Percentiles rank a stretch among this genome's conserved stretches.
These are phyloP conservation scores for Eucalyptus brandiana DNA, from an alignment of 345 rosid genomes.

Conservation along the genomic window DNA sequence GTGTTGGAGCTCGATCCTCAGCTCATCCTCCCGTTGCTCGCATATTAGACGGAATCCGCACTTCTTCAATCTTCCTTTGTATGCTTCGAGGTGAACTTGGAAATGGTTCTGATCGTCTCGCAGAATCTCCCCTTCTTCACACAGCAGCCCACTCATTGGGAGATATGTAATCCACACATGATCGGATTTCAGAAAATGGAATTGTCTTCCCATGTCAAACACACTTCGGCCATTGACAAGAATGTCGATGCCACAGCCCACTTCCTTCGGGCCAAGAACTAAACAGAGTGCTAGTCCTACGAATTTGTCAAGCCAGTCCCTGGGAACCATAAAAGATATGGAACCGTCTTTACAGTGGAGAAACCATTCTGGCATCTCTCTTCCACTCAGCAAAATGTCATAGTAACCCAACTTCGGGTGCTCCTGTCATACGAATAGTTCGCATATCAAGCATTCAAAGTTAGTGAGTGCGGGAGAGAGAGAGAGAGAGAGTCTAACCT, in stretches of 20 bases:
- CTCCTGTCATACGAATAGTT: not conserved
- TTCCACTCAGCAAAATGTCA: not conserved
- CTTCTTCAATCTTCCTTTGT: not conserved
- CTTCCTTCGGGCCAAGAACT: not conserved
- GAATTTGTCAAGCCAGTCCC: not conserved
- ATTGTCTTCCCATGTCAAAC: not conserved
- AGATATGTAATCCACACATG: not conserved
- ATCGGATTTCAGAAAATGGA: too few relatives aligned
- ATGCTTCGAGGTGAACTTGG: not conserved
- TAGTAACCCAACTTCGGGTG: accelerated
- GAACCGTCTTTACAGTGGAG: not conserved
- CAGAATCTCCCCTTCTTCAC: not conserved
- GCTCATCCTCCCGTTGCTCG: not conserved
- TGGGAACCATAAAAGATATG: not conserved
- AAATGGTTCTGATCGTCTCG: not conserved
- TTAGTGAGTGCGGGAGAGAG: too few relatives aligned
- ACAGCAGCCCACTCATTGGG: not conserved
- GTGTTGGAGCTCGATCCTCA: not conserved
- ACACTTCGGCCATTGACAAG: accelerated
- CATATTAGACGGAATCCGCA: not conserved
- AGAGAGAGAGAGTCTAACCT: too few relatives aligned
- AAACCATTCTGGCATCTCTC: not conserved
- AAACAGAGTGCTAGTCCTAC: not conserved
- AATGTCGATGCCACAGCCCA: not conserved
- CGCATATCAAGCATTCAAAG: not conserved